Evolutionary conservation across 208 protist species (phyloP).

Genomic region (Giardia duodenalis): DNA sequence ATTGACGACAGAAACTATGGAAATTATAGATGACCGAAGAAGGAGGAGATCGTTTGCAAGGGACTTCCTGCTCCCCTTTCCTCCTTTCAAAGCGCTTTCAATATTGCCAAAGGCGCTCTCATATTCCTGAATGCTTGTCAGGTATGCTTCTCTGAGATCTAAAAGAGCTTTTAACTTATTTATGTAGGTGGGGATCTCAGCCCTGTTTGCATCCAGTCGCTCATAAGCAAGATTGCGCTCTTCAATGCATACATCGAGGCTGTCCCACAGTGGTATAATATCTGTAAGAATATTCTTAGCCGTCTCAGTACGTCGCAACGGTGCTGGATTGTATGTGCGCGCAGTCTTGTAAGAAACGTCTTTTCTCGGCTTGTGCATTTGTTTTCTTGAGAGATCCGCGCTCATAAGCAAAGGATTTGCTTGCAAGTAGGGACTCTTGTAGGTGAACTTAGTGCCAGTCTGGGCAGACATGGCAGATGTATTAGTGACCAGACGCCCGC

Average conservation of each 20-base stretch:
- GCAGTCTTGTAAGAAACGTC: too few species aligned
- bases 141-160: background rate
- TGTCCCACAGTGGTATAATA: background rate
- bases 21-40: background rate
- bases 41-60: background rate
- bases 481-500: too few species aligned
- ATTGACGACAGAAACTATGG: background rate
- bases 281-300: background rate
- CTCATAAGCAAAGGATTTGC: background rate
- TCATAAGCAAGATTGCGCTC: background rate
- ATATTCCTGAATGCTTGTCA: background rate
- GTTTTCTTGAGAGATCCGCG: background rate
- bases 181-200: background rate
- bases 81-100: background rate
- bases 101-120: background rate
- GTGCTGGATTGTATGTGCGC: background rate
- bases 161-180: background rate
- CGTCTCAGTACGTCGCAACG: background rate
- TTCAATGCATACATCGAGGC: background rate
- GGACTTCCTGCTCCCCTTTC: background rate
- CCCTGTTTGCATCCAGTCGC: background rate
- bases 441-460: too few species aligned
- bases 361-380: too few species aligned
- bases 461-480: too few species aligned
- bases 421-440: background rate